Evolutionary conservation across 2,329 filamentous ascomycete genomes (phyloP).

Genomic region (Penicillium fuscoglaucum): DNA sequence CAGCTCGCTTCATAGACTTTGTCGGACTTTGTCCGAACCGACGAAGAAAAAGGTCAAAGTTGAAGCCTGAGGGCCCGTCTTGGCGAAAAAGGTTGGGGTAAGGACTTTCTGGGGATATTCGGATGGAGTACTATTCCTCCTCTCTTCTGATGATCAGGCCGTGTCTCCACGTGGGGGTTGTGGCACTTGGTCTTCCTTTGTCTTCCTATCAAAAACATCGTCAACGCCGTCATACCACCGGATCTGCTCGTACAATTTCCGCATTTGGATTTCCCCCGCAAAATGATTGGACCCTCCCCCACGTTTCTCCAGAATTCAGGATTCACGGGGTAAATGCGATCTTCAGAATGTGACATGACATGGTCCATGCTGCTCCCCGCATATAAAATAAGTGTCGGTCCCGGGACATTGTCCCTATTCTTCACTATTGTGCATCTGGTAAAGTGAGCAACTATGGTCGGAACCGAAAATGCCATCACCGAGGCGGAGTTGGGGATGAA

Average conservation of each 20-base stretch:
- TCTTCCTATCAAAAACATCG: not conserved
- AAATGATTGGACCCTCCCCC: slow-evolving; percentile 12
- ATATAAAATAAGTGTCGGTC: slow-evolving; percentile 6
- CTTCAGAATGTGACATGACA: not conserved
- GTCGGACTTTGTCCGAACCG: slow-evolving; percentile 9
- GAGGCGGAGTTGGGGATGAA: slow-evolving; percentile 23
- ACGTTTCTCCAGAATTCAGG: slow-evolving; percentile 4
- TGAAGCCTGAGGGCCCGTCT: not conserved
- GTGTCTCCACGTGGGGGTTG: slow-evolving; percentile 7
- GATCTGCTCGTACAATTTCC: not conserved
- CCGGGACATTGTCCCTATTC: not conserved
- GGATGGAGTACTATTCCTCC: not conserved
- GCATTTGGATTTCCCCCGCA: slow-evolving; percentile 8
- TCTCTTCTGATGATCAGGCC: not conserved
- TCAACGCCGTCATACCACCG: not conserved
- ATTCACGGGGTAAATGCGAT: slow-evolving; percentile 14
- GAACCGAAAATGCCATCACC: slow-evolving; percentile 12
- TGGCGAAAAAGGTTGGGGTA: not conserved
- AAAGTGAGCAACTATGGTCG: slow-evolving; percentile 9
- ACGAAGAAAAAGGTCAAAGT: not conserved
- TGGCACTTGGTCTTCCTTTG: too few relatives aligned
- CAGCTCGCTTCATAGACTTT: not conserved
- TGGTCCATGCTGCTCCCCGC: not conserved
- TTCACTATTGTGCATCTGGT: not conserved
- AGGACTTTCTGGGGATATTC: not conserved